phyloP scores from a whole-genome alignment of 352 stramenopile genomes.

The Thraustotheca clavata region DNA sequence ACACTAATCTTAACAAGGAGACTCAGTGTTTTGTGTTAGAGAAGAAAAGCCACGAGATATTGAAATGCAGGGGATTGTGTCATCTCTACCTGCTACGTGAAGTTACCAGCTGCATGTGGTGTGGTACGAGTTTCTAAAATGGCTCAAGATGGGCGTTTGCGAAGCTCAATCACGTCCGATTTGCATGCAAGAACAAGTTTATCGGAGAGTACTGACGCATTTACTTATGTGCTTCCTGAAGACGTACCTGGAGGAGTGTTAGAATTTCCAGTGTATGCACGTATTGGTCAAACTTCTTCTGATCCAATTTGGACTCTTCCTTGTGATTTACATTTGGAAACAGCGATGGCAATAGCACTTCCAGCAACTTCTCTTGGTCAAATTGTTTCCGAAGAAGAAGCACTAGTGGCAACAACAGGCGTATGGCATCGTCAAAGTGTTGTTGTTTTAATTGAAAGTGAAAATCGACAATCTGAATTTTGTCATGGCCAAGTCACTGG shows the following conservation, averaged over 20 bases:
- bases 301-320: too few species aligned
- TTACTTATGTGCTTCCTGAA: not conserved
- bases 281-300: too few species aligned
- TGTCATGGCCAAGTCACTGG: constrained; percentile 1
- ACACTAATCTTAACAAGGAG: too few species aligned
- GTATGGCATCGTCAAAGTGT: not conserved
- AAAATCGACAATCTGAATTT: not conserved
- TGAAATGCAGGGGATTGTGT: too few species aligned
- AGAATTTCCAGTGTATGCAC: not conserved
- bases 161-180: not conserved
- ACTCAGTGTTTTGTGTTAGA: too few species aligned
- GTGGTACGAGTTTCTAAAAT: too few species aligned
- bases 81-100: too few species aligned
- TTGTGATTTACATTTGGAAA: too few species aligned
- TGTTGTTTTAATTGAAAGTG: not conserved
- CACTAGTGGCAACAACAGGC: not conserved
- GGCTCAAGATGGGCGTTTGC: not conserved
- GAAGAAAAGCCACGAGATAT: too few species aligned
- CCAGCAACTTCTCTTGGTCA: not conserved
- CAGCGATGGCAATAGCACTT: not conserved
- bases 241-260: not conserved
- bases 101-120: too few species aligned
- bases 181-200: not conserved
- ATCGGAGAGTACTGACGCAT: not conserved
- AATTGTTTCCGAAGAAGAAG: not conserved